A percentile compares a stretch with the other conserved stretches of the same genome.
phyloP scores from a whole-genome alignment of 805 yeast species.

The Grigorovia humatica region DNA sequence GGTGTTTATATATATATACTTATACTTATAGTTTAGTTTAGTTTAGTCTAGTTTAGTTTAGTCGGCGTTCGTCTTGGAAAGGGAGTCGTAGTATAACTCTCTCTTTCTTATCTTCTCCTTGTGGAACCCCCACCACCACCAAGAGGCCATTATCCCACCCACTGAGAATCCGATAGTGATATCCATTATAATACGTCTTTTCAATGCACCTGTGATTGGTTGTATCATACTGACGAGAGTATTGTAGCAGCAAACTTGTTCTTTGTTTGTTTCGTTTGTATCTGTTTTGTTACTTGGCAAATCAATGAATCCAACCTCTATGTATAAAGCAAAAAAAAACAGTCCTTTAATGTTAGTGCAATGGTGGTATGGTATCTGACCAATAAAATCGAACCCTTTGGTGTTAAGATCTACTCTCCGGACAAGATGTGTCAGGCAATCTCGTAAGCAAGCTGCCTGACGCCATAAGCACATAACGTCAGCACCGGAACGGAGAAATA shows the following conservation, averaged over 20 bases:
- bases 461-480: not conserved
- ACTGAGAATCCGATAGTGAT: constrained; percentile 56
- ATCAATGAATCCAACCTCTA: not conserved
- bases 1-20: too few species aligned
- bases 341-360: too few species aligned
- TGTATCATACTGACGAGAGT: constrained; percentile 43
- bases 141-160: constrained; percentile 54
- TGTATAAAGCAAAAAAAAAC: too few species aligned
- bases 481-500: not conserved
- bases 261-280: not conserved
- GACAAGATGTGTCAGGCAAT: too few species aligned
- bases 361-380: too few species aligned
- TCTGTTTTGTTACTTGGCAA: not conserved
- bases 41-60: not conserved
- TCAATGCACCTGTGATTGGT: constrained; percentile 77
- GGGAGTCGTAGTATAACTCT: constrained; percentile 73
- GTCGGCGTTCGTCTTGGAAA: constrained; percentile 45
- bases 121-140: constrained; percentile 86
- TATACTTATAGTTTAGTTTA: not conserved
- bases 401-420: too few species aligned
- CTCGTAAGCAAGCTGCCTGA: too few species aligned
- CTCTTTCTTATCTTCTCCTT: constrained; percentile 59
- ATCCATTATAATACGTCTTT: constrained; percentile 72
- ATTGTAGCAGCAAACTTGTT: not conserved
- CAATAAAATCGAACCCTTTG: too few species aligned